Evolutionary conservation across 768 basidiomycete species (phyloP).

Genomic region (Mrakia blollopis): DNA sequence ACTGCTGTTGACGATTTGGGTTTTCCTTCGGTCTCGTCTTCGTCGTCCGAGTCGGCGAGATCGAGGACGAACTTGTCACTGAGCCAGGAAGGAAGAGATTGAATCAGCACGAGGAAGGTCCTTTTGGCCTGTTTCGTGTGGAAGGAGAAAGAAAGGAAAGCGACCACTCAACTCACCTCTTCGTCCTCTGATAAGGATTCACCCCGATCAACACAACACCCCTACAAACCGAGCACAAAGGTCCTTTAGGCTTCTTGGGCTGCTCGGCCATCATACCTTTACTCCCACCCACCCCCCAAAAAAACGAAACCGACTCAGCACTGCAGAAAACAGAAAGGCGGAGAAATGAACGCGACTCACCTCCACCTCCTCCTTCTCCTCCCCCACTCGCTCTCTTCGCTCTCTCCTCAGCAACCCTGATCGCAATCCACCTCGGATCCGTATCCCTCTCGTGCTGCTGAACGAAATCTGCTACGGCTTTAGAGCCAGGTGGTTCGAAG

Average conservation of each 20-base stretch:
- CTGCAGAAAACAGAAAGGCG: no score
- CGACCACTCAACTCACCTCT: background rate
- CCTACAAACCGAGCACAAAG: constrained; percentile 1
- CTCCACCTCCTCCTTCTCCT: background rate
- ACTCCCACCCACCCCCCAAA: background rate
- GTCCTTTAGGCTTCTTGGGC: constrained; percentile 6
- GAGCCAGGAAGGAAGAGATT: background rate
- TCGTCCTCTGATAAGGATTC: background rate
- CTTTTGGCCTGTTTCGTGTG: background rate
- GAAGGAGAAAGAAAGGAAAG: background rate
- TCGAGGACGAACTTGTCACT: constrained; percentile 10
- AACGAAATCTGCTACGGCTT: background rate
- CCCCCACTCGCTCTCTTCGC: background rate
- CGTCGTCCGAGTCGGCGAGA: constrained; percentile 8
- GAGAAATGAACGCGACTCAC: background rate
- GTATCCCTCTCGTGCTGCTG: background rate
- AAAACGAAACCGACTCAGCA: background rate
- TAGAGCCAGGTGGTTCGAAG: constrained; percentile 16
- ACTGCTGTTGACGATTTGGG: background rate
- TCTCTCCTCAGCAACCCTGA: constrained; percentile 3
- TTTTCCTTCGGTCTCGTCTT: constrained; percentile 3
- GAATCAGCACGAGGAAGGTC: background rate
- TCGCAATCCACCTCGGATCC: constrained; percentile 13
- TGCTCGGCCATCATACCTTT: background rate
- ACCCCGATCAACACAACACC: background rate